Evolutionary conservation across 768 basidiomycete genomes (phyloP), one percentile per base, ranked within the genome.

Genomic region (Coprinopsis sp.): DNA sequence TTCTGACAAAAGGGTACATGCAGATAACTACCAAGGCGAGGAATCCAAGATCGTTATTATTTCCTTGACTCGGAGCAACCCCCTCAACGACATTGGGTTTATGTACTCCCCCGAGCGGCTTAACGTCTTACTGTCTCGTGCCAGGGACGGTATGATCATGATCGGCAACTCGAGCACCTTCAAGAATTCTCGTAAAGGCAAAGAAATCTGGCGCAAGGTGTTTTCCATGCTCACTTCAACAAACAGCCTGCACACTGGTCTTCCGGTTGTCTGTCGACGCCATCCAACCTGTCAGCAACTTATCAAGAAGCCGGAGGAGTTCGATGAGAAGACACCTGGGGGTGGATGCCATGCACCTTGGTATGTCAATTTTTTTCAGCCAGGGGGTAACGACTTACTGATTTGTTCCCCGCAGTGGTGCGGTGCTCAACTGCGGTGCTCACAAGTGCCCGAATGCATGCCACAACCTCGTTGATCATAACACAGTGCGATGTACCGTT

Each of bases 11-110:
- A 3, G 4, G 16, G 19, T 22, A 21, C 10, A 39, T 34, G 23
- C n/a, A 85, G 85, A 87, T 54, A 87, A 87, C 53, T 87, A 85
- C 50, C 85, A 87, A 56, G 84, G 84, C 2, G 85, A 87, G 57
- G 84, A 87, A 59, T 79, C 79, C 27, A 76, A 86, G 39, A 79
- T 87, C 38, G 79, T 87, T 19, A 64, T 87, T 25, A 69, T 72
- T 4, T 78, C 75, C 11, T 59, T 87, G 25, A 82, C 80, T 0
- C 62, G 84, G 39, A 84, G 82, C 51, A 85, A 87, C 48, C 5
- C 64, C 0, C 46, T 60, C 0, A 56, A 71, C 39, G 74, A 79
- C 46, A 86, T 87, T 19, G 84, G 85, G 1, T 87, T 87, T 64
- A 84, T 87, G 83, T 74, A 63, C 27, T 71, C 84, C 2, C 76